Conservation (phyloP, 768 basidiomycete genomes). For the Rhizopogon roseolus region DNA sequence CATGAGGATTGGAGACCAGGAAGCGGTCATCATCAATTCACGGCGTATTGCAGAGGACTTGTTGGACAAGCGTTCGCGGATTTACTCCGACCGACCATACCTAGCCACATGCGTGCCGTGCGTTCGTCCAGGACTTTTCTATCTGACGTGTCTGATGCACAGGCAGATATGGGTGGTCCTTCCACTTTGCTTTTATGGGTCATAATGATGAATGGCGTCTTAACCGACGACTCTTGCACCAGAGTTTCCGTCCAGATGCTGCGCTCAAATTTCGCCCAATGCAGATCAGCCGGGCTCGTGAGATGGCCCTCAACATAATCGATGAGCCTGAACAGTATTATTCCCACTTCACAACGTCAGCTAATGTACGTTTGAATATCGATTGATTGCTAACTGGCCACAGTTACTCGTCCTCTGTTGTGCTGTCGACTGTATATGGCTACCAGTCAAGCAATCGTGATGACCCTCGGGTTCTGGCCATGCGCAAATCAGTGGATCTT, state of each 20-base stretch:
- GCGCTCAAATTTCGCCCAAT: constrained; percentile 17
- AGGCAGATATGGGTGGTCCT: constrained; percentile 1
- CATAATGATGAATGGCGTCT: constrained; percentile 14
- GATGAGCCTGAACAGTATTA: constrained; percentile 24
- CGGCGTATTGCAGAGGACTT: constrained; percentile 25
- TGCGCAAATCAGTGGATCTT: neutral
- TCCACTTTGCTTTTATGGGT: neutral
- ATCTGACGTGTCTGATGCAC: neutral
- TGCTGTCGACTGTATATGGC: constrained; percentile 1
- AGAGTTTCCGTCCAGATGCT: constrained; percentile 31
- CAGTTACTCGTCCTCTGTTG: neutral
- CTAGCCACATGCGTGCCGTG: constrained; percentile 33
- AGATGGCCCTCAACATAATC: constrained; percentile 19
- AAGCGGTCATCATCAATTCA: constrained; percentile 30
- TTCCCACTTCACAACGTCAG: constrained; percentile 12
- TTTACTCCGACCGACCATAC: constrained; percentile 35
- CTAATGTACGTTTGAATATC: neutral
- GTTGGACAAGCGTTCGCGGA: constrained; percentile 31
- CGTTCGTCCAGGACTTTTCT: neutral
- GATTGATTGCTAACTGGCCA: neutral
- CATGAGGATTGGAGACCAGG: constrained; percentile 20
- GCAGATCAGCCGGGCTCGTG: constrained; percentile 19
- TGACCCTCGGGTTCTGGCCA: neutral
- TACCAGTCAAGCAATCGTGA: neutral
- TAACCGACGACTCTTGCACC: constrained; percentile 31